phyloP scores from a whole-genome alignment of 495 filamentous ascomycete species.

The Aspergillus wentii region DNA sequence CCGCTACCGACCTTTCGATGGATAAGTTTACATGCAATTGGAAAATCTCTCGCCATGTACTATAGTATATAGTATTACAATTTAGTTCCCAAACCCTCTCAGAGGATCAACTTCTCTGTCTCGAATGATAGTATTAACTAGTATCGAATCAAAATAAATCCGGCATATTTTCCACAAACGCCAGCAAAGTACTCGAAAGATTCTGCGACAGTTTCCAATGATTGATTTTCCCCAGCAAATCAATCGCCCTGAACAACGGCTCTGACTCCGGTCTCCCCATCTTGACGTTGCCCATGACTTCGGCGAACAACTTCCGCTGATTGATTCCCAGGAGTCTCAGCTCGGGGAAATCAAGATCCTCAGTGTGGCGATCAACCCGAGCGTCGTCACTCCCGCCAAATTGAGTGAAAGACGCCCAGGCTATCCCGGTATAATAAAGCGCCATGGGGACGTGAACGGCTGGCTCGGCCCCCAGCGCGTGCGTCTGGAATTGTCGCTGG shows the following conservation, averaged over 20 bases:
- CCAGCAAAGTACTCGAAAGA: not conserved
- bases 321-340: too few relatives aligned
- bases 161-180: not conserved
- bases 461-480: constrained; percentile 12
- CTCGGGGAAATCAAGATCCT: not conserved
- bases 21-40: too few relatives aligned
- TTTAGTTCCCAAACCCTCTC: too few relatives aligned
- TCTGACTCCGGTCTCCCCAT: constrained; percentile 1
- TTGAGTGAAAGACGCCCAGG: constrained; percentile 9
- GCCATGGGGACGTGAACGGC: constrained; percentile 15
- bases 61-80: too few relatives aligned
- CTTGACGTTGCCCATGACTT: not conserved
- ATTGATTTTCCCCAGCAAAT: constrained; percentile 1
- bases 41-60: too few relatives aligned
- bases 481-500: constrained; percentile 11
- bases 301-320: not conserved
- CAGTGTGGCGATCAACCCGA: not conserved
- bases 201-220: constrained; percentile 1
- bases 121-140: too few relatives aligned
- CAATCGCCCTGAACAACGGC: not conserved
- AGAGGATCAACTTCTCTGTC: too few relatives aligned
- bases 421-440: constrained; percentile 13
- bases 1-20: too few relatives aligned
- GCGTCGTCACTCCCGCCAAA: too few relatives aligned
- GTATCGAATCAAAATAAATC: constrained; percentile 2